phyloP scores from a whole-genome alignment of 306 rosid genomes.

The Vigna radiata region DNA sequence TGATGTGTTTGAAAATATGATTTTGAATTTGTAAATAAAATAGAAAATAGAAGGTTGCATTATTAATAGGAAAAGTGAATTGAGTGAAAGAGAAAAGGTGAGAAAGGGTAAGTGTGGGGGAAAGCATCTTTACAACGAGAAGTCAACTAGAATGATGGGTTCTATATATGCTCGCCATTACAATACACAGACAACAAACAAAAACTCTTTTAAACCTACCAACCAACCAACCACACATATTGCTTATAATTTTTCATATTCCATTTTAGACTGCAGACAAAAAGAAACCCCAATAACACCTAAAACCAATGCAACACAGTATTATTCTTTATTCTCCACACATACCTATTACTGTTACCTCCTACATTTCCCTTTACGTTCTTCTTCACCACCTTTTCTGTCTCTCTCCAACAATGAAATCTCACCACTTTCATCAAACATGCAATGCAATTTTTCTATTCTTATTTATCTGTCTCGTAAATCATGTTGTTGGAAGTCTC shows the following conservation, averaged over 20 bases:
- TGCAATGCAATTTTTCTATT: constrained; percentile 7
- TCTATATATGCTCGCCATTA: constrained; percentile 34
- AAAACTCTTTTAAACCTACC: no score
- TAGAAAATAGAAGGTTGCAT: no score
- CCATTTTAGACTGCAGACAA: constrained; percentile 41
- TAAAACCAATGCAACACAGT: constrained; percentile 20
- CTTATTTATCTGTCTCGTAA: background rate
- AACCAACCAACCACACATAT: background rate
- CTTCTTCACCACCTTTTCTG: constrained; percentile 23
- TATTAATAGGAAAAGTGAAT: background rate
- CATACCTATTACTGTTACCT: background rate
- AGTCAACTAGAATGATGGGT: constrained; percentile 51
- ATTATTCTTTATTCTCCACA: background rate
- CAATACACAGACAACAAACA: constrained; percentile 33
- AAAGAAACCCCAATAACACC: constrained; percentile 49
- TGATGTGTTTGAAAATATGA: no score
- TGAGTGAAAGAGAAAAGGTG: constrained; percentile 51
- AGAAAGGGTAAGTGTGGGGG: constrained; percentile 7
- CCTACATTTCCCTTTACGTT: constrained; percentile 33
- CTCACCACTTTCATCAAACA: constrained; percentile 4
- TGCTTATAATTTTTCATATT: background rate
- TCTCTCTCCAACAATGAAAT: constrained; percentile 5
- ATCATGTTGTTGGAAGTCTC: no score
- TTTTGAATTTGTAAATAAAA: no score
- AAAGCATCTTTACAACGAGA: constrained; percentile 50